Evolutionary conservation across 2,329 filamentous ascomycete genomes (phyloP).

Genomic region (Stachybotrys elegans): DNA sequence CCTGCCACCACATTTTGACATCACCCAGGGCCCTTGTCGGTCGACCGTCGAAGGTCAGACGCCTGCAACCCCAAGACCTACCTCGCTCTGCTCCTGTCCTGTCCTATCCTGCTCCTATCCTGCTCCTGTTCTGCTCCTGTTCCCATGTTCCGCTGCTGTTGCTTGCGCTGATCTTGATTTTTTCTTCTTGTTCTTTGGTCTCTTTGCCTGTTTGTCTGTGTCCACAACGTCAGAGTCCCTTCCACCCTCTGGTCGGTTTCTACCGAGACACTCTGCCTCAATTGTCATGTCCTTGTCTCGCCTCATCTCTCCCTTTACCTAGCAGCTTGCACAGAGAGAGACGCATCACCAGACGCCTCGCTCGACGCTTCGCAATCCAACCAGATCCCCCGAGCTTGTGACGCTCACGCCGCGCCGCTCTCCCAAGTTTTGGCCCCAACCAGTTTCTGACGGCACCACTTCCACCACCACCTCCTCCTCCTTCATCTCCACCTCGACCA

Average conservation of each 20-base stretch:
- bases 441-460: not conserved
- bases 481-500: not conserved
- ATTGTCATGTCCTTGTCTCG: too few species aligned
- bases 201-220: not conserved
- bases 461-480: conserved; percentile 12
- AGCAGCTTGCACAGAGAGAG: too few species aligned
- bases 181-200: conserved; percentile 1
- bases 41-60: conserved; percentile 6
- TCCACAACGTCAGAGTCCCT: too few species aligned
- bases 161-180: not conserved
- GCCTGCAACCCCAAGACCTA: conserved; percentile 6
- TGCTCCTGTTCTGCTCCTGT: not conserved
- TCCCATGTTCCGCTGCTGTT: not conserved
- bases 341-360: not conserved
- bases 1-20: conserved; percentile 26
- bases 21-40: conserved; percentile 17
- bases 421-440: not conserved
- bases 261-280: too few species aligned
- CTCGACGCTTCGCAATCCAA: not conserved
- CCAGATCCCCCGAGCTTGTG: not conserved
- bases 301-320: too few species aligned
- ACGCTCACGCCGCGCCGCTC: not conserved
- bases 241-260: too few species aligned
- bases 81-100: not conserved
- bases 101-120: not conserved